Percentiles rank a stretch among this genome's conserved stretches.
phyloP scores from a whole-genome alignment of 345 rosid genomes.

The Eucalyptus erythrocorys region DNA sequence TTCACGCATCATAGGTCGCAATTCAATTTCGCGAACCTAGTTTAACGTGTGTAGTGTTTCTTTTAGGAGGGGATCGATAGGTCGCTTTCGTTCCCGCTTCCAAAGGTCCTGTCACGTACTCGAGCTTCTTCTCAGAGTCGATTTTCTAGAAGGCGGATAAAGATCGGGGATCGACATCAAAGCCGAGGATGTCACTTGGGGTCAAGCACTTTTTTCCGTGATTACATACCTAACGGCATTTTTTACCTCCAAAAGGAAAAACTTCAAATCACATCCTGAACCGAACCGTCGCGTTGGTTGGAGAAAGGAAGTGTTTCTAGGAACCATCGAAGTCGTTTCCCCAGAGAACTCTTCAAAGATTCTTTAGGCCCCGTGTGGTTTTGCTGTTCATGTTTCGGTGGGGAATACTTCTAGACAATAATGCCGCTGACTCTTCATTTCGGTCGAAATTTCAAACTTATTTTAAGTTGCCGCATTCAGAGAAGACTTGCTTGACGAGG shows the following conservation, averaged over 20 bases:
- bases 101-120: background rate
- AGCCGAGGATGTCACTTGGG: background rate
- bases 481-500: background rate
- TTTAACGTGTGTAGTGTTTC: rapidly evolving
- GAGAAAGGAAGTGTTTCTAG: background rate
- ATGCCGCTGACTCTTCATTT: background rate
- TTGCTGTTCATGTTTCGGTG: background rate
- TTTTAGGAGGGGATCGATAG: background rate
- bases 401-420: background rate
- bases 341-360: background rate
- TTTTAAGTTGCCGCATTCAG: background rate
- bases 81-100: background rate
- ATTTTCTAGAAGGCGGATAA: background rate
- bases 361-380: background rate
- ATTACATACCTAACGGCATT: background rate
- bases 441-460: background rate
- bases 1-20: background rate
- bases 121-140: background rate
- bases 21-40: background rate
- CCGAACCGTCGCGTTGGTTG: background rate
- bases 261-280: background rate
- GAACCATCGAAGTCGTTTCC: background rate
- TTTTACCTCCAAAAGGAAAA: background rate
- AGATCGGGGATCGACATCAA: background rate
- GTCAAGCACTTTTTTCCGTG: background rate